phyloP scores from a whole-genome alignment of 2,329 filamentous ascomycete genomes.

The Sodiomyces alkalinus region DNA sequence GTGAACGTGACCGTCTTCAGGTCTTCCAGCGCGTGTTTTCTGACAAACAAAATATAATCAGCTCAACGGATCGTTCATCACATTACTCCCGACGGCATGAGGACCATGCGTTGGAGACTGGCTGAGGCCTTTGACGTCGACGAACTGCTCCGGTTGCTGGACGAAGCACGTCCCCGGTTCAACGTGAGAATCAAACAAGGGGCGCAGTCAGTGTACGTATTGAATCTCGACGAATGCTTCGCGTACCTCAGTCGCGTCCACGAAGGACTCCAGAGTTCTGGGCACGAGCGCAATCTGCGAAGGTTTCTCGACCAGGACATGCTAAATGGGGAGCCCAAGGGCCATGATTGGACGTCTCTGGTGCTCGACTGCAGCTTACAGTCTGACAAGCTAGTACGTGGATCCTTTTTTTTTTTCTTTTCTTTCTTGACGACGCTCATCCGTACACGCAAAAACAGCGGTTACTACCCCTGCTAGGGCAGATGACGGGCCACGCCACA shows the following conservation, averaged over 20 bases:
- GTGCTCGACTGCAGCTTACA: constrained; percentile 22
- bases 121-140: constrained; percentile 21
- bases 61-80: constrained; percentile 27
- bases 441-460: too few relatives aligned
- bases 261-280: constrained; percentile 18
- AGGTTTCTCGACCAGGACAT: constrained; percentile 27
- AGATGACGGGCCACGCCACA: constrained; percentile 27
- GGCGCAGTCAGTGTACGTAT: constrained; percentile 23
- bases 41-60: constrained; percentile 5
- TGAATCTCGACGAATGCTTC: constrained; percentile 23
- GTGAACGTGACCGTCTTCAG: background rate
- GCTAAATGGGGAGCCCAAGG: constrained; percentile 8
- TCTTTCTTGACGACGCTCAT: constrained; percentile 1
- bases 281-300: constrained; percentile 19
- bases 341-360: constrained; percentile 17
- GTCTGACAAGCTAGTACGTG: constrained; percentile 22
- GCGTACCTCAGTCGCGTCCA: constrained; percentile 21
- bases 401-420: background rate
- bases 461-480: constrained; percentile 25
- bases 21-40: background rate
- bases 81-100: constrained; percentile 17
- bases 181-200: constrained; percentile 25
- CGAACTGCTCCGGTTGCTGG: constrained; percentile 19
- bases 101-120: constrained; percentile 22
- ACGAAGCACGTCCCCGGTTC: constrained; percentile 21